These are phyloP conservation scores for Penicillium sp. DNA, from an alignment of 2,329 filamentous ascomycete genomes.

Conservation along the genomic window DNA sequence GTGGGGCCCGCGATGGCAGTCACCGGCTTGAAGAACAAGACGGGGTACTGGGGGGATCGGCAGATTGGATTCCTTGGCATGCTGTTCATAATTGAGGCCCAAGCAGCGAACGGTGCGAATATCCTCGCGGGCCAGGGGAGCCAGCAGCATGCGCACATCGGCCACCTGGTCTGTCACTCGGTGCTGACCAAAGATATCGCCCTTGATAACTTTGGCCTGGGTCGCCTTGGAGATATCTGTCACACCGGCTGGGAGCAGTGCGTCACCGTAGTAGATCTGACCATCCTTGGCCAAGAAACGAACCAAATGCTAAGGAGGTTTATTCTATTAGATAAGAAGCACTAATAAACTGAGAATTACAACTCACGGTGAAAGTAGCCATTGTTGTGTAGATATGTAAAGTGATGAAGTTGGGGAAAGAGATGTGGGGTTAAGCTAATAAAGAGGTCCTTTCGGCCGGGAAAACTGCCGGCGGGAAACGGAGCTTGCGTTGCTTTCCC, in stretches of 20 bases:
- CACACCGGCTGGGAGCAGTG: constrained; percentile 62
- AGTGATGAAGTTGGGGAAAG: background rate
- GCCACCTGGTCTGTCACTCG: constrained; percentile 63
- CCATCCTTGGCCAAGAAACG: constrained; percentile 73
- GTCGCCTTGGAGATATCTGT: constrained; percentile 62
- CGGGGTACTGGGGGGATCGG: constrained; percentile 69
- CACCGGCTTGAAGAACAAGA: constrained; percentile 72
- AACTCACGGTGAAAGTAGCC: constrained; percentile 17
- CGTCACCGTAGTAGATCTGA: constrained; percentile 70
- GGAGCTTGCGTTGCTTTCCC: constrained; percentile 17
- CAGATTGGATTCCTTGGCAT: constrained; percentile 69
- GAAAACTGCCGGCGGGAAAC: constrained; percentile 25
- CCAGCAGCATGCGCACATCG: constrained; percentile 54
- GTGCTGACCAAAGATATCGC: constrained; percentile 66
- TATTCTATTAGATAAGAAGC: background rate
- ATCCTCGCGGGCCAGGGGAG: constrained; percentile 63
- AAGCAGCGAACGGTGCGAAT: constrained; percentile 68
- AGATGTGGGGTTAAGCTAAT: constrained; percentile 1
- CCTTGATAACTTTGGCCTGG: constrained; percentile 62
- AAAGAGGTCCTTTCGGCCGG: constrained; percentile 28
- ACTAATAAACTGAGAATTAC: background rate
- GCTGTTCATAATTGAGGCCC: constrained; percentile 70
- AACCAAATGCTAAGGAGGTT: constrained; percentile 64
- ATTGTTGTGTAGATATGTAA: background rate
- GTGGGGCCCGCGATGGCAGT: constrained; percentile 65